These are phyloP conservation scores for Aethionema arabicum DNA, from an alignment of 345 rosid species.

Conservation along the genomic window DNA sequence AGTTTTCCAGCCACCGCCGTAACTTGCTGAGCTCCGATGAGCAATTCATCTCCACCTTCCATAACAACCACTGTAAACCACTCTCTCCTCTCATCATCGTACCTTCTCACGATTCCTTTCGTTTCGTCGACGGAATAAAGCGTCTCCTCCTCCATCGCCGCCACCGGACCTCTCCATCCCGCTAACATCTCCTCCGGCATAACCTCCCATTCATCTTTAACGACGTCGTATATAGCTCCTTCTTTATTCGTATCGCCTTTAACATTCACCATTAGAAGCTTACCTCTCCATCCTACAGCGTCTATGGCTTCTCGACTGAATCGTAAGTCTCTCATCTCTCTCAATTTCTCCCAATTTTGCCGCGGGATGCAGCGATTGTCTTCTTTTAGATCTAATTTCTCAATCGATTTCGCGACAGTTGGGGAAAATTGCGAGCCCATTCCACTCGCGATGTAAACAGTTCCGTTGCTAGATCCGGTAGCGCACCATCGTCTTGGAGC, in stretches of 20 bases:
- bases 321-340: constrained; percentile 43
- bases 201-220: constrained; percentile 37
- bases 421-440: constrained; percentile 37
- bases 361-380: background rate
- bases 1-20: constrained; percentile 45
- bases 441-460: constrained; percentile 51
- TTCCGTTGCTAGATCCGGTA: constrained; percentile 38
- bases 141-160: constrained; percentile 46
- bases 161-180: constrained; percentile 61
- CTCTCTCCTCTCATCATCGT: constrained; percentile 36
- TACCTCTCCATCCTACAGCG: constrained; percentile 47
- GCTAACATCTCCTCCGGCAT: constrained; percentile 53
- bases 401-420: constrained; percentile 46
- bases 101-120: constrained; percentile 40
- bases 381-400: constrained; percentile 40
- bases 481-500: constrained; percentile 56
- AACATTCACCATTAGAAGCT: constrained; percentile 55
- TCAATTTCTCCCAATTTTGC: constrained; percentile 42
- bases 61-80: constrained; percentile 42
- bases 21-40: constrained; percentile 45
- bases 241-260: constrained; percentile 52
- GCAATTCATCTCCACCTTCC: constrained; percentile 38
- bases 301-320: constrained; percentile 61
- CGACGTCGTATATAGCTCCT: constrained; percentile 46
- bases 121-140: constrained; percentile 51